Evolutionary conservation across 192 early-diverging fungal species (phyloP).

Genomic region (Coemansia sp.): DNA sequence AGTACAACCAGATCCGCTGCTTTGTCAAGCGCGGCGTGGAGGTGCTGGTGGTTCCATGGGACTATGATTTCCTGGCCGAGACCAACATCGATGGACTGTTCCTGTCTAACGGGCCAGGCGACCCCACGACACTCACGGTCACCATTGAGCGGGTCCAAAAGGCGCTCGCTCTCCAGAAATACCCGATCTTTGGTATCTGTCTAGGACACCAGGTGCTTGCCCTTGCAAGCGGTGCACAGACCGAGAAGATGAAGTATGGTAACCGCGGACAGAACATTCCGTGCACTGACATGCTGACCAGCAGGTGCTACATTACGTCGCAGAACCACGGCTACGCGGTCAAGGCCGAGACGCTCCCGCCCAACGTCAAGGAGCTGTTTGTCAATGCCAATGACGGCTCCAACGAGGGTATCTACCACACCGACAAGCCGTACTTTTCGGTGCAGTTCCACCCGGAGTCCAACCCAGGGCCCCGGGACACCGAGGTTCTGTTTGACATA

Average conservation of each 20-base stretch:
- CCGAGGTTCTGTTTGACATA: conserved; percentile 95
- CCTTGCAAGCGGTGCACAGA: conserved; percentile 88
- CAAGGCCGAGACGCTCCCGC: conserved; percentile 72
- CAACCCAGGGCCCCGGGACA: conserved; percentile 93
- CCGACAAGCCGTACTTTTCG: conserved; percentile 86
- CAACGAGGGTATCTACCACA: conserved; percentile 98
- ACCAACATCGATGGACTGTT: conserved; percentile 77
- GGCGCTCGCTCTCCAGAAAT: conserved; percentile 67
- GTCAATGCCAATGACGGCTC: conserved; percentile 98
- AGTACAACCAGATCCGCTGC: conserved; percentile 98
- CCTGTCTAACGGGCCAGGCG: conserved; percentile 95
- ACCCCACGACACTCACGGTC: conserved; percentile 77
- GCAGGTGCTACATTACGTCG: conserved; percentile 97
- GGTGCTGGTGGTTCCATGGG: conserved; percentile 92
- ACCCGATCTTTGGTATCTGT: conserved; percentile 99
- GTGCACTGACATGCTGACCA: conserved; percentile 92
- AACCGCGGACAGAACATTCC: conserved; percentile 99
- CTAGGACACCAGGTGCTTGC: conserved; percentile 97
- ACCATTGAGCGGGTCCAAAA: conserved; percentile 77
- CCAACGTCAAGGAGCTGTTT: conserved; percentile 76
- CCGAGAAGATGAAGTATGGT: conserved; percentile 97
- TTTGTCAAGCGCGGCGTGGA: conserved; percentile 94
- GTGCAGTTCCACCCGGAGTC: conserved; percentile 99
- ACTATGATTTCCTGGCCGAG: conserved; percentile 87
- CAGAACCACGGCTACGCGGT: conserved; percentile 99